These are phyloP conservation scores for Marasmius oreades DNA, from an alignment of 1,284 basidiomycete genomes.

Conservation along the genomic window DNA sequence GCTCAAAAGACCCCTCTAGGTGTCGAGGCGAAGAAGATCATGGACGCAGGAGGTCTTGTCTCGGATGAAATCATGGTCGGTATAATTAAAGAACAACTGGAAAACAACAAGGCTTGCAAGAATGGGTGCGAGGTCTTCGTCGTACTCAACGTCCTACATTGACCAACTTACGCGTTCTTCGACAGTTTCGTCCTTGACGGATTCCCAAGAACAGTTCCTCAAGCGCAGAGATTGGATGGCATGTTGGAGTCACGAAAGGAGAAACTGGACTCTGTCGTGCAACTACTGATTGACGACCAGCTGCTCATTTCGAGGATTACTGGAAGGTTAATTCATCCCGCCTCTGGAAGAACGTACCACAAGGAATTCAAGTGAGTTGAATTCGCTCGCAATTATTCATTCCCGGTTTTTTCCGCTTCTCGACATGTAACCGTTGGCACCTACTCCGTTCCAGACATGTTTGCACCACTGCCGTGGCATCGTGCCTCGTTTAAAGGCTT, in stretches of 20 bases:
- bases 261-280: constrained; percentile 87
- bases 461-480: background rate
- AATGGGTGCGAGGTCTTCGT: constrained; percentile 70
- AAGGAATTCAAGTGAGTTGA: constrained; percentile 85
- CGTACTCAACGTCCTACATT: background rate
- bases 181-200: constrained; percentile 94
- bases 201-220: constrained; percentile 97
- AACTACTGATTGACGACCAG: constrained; percentile 92
- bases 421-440: background rate
- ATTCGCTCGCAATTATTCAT: background rate
- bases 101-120: constrained; percentile 90
- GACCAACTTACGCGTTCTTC: background rate
- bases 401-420: background rate
- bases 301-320: constrained; percentile 97
- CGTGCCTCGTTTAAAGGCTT: background rate
- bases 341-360: constrained; percentile 91
- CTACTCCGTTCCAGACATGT: background rate
- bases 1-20: constrained; percentile 85
- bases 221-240: constrained; percentile 92
- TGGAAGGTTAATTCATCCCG: constrained; percentile 89
- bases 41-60: constrained; percentile 94
- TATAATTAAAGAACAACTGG: constrained; percentile 96
- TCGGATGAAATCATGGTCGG: constrained; percentile 96
- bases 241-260: constrained; percentile 86
- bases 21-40: constrained; percentile 93